Evolutionary conservation across 2,329 filamentous ascomycete species (phyloP).

Genomic region (Raffaelea ambrosiae): DNA sequence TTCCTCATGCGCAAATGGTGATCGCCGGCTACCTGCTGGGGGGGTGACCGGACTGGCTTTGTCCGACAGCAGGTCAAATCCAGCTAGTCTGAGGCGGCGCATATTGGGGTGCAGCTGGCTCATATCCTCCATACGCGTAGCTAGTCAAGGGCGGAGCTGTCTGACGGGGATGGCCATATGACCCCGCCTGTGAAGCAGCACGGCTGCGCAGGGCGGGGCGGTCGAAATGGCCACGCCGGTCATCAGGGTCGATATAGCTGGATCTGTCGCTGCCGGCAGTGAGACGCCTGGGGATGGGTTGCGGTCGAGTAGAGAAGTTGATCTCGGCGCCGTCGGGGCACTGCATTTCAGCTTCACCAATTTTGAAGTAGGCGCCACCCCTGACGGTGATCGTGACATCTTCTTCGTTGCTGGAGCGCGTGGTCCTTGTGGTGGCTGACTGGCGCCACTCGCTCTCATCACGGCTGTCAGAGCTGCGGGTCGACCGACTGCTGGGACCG

Average conservation of each 20-base stretch:
- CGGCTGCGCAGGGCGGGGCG: constrained; percentile 35
- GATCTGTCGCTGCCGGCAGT: constrained; percentile 35
- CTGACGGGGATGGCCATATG: constrained; percentile 23
- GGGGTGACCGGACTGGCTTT: too few species aligned
- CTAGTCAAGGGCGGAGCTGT: constrained; percentile 5
- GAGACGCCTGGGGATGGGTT: constrained; percentile 13
- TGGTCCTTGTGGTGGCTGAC: constrained; percentile 54
- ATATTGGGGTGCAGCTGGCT: constrained; percentile 5
- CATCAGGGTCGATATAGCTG: constrained; percentile 41
- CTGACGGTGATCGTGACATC: constrained; percentile 55
- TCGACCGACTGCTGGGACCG: constrained; percentile 45
- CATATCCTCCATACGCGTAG: constrained; percentile 13
- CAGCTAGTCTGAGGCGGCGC: neutral
- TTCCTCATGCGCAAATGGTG: too few species aligned
- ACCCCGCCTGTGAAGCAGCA: constrained; percentile 41
- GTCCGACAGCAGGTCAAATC: neutral
- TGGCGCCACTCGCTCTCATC: constrained; percentile 57
- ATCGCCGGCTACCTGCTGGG: too few species aligned
- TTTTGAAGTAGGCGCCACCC: constrained; percentile 45
- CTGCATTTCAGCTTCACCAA: constrained; percentile 49
- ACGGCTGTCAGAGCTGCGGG: constrained; percentile 49
- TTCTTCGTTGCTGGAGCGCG: constrained; percentile 46
- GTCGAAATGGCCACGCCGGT: constrained; percentile 35
- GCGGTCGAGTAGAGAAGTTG: constrained; percentile 30
- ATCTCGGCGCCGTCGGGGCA: constrained; percentile 53